Conservation (phyloP, 805 yeast species). For the Candida ponderosae region DNA sequence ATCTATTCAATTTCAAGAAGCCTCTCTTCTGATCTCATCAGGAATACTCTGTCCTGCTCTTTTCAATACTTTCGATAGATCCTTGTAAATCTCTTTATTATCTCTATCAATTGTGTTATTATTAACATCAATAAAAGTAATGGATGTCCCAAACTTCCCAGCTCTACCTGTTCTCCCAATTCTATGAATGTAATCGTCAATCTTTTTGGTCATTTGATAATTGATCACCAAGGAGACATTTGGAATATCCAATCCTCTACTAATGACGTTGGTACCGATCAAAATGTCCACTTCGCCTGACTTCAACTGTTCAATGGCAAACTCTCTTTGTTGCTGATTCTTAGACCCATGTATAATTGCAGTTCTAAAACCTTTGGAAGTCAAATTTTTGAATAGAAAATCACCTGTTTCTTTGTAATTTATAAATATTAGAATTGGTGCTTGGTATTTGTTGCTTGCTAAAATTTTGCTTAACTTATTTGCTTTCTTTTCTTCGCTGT, state of each 20-base stretch:
- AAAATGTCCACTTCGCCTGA: constrained; percentile 50
- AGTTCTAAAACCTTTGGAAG: constrained; percentile 36
- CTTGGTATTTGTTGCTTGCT: constrained; percentile 21
- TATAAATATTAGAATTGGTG: constrained; percentile 75
- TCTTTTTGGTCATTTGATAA: constrained; percentile 69
- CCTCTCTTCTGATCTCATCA: constrained; percentile 9
- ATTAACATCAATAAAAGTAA: constrained; percentile 51
- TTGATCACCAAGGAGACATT: constrained; percentile 80
- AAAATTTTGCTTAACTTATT: constrained; percentile 34
- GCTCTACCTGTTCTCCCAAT: constrained; percentile 98
- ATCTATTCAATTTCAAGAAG: neutral
- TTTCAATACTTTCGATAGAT: constrained; percentile 13
- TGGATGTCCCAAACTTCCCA: constrained; percentile 69
- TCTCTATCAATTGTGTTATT: constrained; percentile 53
- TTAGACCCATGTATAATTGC: constrained; percentile 82
- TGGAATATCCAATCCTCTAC: constrained; percentile 91
- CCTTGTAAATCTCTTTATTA: constrained; percentile 34
- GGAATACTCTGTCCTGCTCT: constrained; percentile 17
- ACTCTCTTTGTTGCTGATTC: constrained; percentile 78
- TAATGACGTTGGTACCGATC: constrained; percentile 93
- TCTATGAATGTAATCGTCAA: constrained; percentile 86
- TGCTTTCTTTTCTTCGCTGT: constrained; percentile 39
- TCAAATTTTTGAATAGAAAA: constrained; percentile 43
- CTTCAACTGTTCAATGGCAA: constrained; percentile 56
- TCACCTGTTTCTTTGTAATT: constrained; percentile 75